A percentile compares a stretch with the other conserved stretches of the same genome.
Evolutionary conservation across 2,329 filamentous ascomycete species (phyloP).

Genomic region (Paraphoma chrysanthemicola): DNA sequence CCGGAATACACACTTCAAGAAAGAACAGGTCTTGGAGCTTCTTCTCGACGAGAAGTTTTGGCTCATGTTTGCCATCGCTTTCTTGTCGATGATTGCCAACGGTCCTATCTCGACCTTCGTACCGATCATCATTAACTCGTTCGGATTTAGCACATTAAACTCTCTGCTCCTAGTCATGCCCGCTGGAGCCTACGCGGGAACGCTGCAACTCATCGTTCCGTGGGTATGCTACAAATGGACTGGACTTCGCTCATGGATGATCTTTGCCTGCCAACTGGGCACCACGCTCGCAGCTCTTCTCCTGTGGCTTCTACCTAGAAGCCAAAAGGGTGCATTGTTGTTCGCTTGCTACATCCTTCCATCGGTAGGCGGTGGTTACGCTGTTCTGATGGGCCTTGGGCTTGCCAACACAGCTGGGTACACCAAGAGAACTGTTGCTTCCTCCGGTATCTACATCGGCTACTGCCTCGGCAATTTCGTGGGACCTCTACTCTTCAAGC

Average conservation of each 20-base stretch:
- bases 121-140: slow-evolving; percentile 29
- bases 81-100: slow-evolving; percentile 34
- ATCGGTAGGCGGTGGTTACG: slow-evolving; percentile 54
- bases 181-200: slow-evolving; percentile 25
- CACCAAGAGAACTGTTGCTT: slow-evolving; percentile 54
- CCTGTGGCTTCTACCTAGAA: slow-evolving; percentile 20
- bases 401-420: slow-evolving; percentile 60
- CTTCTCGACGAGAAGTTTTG: slow-evolving; percentile 63
- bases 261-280: slow-evolving; percentile 30
- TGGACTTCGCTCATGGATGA: slow-evolving; percentile 32
- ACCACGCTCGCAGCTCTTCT: slow-evolving; percentile 52
- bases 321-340: slow-evolving; percentile 51
- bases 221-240: slow-evolving; percentile 28
- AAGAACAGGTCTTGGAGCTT: slow-evolving; percentile 66
- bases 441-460: slow-evolving; percentile 57
- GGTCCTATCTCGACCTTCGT: slow-evolving; percentile 26
- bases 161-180: slow-evolving; percentile 27
- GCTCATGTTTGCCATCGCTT: slow-evolving; percentile 38
- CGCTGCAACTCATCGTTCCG: slow-evolving; percentile 23
- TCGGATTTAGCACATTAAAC: slow-evolving; percentile 25
- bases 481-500: slow-evolving; percentile 39
- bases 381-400: slow-evolving; percentile 56
- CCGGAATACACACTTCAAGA: slow-evolving; percentile 70
- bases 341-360: slow-evolving; percentile 58
- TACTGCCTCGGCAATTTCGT: slow-evolving; percentile 52